Percentiles rank a stretch among this genome's conserved stretches.
Conservation (phyloP, 306 rosid species). For the Glycyrrhiza uralensis region DNA sequence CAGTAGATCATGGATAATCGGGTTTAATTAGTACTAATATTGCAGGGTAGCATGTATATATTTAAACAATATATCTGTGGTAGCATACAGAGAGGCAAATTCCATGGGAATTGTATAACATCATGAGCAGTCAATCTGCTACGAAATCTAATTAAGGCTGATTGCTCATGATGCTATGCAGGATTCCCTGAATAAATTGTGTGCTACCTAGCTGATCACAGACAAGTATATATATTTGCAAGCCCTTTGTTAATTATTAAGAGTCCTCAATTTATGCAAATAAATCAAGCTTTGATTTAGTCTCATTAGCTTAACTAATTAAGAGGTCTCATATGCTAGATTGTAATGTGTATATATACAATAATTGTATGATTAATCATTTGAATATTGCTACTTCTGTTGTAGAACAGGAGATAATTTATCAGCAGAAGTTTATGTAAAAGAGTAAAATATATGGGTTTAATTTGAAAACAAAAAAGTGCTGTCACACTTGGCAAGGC, state of each 20-base stretch:
- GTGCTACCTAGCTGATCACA: slow-evolving; percentile 34
- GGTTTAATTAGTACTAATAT: neutral
- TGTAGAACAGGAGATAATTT: neutral
- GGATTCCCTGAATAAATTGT: slow-evolving; percentile 37
- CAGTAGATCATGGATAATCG: slow-evolving; percentile 31
- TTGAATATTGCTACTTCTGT: slow-evolving; percentile 33
- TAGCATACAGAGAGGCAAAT: slow-evolving; percentile 1
- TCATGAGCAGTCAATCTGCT: slow-evolving; percentile 99
- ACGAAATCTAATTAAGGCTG: slow-evolving; percentile 67
- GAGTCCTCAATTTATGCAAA: slow-evolving; percentile 21
- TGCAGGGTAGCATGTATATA: neutral
- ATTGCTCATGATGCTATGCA: slow-evolving; percentile 99
- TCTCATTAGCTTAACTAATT: slow-evolving; percentile 23
- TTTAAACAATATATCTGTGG: neutral
- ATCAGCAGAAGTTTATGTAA: too few species aligned
- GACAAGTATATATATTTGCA: neutral
- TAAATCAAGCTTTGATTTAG: slow-evolving; percentile 16
- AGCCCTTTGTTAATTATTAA: slow-evolving; percentile 3
- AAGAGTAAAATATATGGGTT: too few species aligned
- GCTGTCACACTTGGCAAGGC: too few species aligned
- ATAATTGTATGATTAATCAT: slow-evolving; percentile 31
- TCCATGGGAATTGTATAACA: slow-evolving; percentile 70
- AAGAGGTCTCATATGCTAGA: slow-evolving; percentile 1
- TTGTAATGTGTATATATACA: slow-evolving; percentile 34
- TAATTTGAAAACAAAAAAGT: too few species aligned